Base-by-base conservation (phyloP, 2,329 filamentous ascomycete genomes). In the Myriosclerotinia scirpicola region DNA sequence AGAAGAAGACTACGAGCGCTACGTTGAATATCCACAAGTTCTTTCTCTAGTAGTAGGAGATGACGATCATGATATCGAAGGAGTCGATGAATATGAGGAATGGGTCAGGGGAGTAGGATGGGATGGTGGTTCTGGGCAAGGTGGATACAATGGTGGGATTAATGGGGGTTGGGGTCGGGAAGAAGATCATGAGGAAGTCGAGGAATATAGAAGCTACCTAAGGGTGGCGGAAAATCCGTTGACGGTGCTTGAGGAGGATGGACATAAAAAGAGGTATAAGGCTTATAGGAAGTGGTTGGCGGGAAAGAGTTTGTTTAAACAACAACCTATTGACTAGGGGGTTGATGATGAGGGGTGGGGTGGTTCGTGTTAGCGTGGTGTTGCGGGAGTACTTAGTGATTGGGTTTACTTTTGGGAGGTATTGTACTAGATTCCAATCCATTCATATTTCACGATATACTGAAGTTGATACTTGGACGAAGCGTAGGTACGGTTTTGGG, bases 251-350 rank as follows among this genome's bases (percentile, higher is more conserved):
- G 89, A 93, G 54, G 93, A 96, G 74, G 95, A 98, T 77, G 84
- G 88, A 55, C 84, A 85, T 52, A 98, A 96, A 84, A 97, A 98
- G 83, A 84, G 95, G 72, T 99, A 99, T 78, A 98, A 97, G 80
- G 91, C 93, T 12, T 99, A 99, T 79, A 82, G 89, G 74, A 96
- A 97, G 79, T 99, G 95, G 94, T 82, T 99, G 75, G 85, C 88
- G 69, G 94, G 94, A 22, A 98, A 97, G 81, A 97, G 92, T 74
- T 84, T 98, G 74, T 98, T 98, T 78, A 98, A 98, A 79, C 93
- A 97, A 82, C 87, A 89, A 77, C 87, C 89, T 55, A 82, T 83
- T 70, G 82, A 83, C 74, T 77, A 62, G 59, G 38, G 17, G 3
- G 22, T 53, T 2, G 38, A 26, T 20, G 40, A 5, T 14, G 34